Conservation (phyloP, 1,139 yeast genomes). For the Sugiyamaella castrensis region DNA sequence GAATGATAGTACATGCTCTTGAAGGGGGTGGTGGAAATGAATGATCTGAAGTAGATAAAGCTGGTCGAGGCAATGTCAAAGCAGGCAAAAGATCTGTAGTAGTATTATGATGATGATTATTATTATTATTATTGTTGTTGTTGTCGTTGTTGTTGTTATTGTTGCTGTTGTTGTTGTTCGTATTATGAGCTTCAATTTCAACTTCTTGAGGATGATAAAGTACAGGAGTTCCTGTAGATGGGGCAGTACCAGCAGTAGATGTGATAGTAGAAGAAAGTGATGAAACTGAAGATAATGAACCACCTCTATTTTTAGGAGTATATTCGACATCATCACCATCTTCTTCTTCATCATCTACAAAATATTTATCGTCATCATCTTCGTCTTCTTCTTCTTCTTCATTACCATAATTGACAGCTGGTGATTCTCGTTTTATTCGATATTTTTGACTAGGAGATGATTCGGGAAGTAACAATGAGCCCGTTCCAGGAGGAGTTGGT, state of each 20-base stretch:
- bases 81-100: slow-evolving; percentile 9
- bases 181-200: background rate
- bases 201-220: slow-evolving; percentile 11
- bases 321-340: slow-evolving; percentile 1
- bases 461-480: background rate
- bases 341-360: slow-evolving; percentile 8
- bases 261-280: background rate
- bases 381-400: slow-evolving; percentile 11
- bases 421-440: background rate
- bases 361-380: slow-evolving; percentile 8
- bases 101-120: background rate
- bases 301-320: background rate
- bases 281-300: background rate
- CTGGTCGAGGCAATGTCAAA: slow-evolving; percentile 13
- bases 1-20: slow-evolving; percentile 22
- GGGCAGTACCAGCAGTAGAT: slow-evolving; percentile 2
- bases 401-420: background rate
- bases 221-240: slow-evolving; percentile 15
- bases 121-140: background rate
- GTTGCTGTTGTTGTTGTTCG: background rate
- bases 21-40: slow-evolving; percentile 25
- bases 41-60: slow-evolving; percentile 5
- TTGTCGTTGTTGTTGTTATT: no score
- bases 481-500: slow-evolving; percentile 16
- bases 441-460: background rate